Conservation (phyloP, 2,329 filamentous ascomycete genomes). For the Exophiala sp. region DNA sequence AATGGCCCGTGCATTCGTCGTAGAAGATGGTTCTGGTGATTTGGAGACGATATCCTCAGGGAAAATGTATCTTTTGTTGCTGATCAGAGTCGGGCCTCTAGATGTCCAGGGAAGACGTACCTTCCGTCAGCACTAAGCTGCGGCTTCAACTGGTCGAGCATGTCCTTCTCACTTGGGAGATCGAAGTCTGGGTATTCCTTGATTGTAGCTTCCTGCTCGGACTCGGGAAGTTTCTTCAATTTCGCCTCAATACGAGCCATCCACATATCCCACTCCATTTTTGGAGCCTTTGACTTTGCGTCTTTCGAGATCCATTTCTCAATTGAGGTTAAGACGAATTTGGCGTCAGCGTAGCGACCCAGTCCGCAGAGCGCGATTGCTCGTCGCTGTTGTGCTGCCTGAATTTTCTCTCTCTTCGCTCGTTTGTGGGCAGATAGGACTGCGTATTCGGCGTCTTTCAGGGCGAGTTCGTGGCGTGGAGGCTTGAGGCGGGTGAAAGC, state of each 20-base stretch:
- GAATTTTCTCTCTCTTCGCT: constrained; percentile 70
- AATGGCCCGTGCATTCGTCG: neutral
- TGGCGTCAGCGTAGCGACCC: constrained; percentile 69
- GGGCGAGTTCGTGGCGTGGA: constrained; percentile 58
- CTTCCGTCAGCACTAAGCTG: constrained; percentile 29
- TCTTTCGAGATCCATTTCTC: constrained; percentile 52
- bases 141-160: constrained; percentile 35
- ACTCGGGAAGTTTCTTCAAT: constrained; percentile 48
- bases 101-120: constrained; percentile 20
- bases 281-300: constrained; percentile 27
- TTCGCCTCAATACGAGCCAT: constrained; percentile 53
- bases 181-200: constrained; percentile 53
- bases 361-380: constrained; percentile 70
- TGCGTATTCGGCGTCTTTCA: constrained; percentile 67
- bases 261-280: constrained; percentile 50
- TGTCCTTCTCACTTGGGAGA: constrained; percentile 40
- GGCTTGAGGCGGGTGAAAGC: constrained; percentile 65
- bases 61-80: neutral
- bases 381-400: constrained; percentile 77
- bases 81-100: neutral
- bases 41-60: neutral
- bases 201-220: constrained; percentile 46
- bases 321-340: constrained; percentile 62
- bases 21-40: neutral
- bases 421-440: constrained; percentile 62